Percentiles rank a stretch among this genome's conserved stretches.
These are phyloP conservation scores for Arabis hirsuta DNA, from an alignment of 345 rosid species.

Conservation along the genomic window DNA sequence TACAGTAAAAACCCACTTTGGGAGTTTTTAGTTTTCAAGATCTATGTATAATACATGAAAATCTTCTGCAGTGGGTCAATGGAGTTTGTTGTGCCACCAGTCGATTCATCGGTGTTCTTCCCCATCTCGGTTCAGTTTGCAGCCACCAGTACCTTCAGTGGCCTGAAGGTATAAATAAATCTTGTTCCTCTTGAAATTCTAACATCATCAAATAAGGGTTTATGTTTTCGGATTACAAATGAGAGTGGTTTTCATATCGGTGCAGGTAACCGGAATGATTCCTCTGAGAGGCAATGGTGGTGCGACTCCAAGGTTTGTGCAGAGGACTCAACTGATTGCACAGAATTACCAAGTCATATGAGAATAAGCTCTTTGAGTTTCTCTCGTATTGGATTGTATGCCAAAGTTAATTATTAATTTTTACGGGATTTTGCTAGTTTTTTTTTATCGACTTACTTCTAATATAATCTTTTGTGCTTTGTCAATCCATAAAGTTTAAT, in stretches of 20 bases:
- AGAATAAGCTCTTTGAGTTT: constrained; percentile 28
- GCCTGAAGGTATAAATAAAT: constrained; percentile 67
- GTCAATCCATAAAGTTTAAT: neutral
- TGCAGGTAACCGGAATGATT: constrained; percentile 73
- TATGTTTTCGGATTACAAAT: constrained; percentile 5
- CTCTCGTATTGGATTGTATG: too few species aligned
- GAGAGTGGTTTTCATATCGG: constrained; percentile 16
- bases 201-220: neutral
- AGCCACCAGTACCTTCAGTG: constrained; percentile 85
- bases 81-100: constrained; percentile 99
- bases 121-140: constrained; percentile 92
- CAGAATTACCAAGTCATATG: constrained; percentile 86
- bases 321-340: constrained; percentile 74
- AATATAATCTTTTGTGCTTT: neutral
- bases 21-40: constrained; percentile 4
- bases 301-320: constrained; percentile 74
- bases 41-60: constrained; percentile 11
- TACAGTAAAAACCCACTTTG: neutral
- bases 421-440: constrained; percentile 23
- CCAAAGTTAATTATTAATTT: neutral
- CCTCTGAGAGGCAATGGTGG: constrained; percentile 71
- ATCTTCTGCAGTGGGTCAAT: constrained; percentile 78
- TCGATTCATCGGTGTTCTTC: constrained; percentile 87
- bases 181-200: constrained; percentile 18
- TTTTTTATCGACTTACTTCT: constrained; percentile 10